Percentiles rank a stretch among this genome's conserved stretches.
Evolutionary conservation across 257 asterid species (phyloP).

Genomic region (Henckelia pumila): DNA sequence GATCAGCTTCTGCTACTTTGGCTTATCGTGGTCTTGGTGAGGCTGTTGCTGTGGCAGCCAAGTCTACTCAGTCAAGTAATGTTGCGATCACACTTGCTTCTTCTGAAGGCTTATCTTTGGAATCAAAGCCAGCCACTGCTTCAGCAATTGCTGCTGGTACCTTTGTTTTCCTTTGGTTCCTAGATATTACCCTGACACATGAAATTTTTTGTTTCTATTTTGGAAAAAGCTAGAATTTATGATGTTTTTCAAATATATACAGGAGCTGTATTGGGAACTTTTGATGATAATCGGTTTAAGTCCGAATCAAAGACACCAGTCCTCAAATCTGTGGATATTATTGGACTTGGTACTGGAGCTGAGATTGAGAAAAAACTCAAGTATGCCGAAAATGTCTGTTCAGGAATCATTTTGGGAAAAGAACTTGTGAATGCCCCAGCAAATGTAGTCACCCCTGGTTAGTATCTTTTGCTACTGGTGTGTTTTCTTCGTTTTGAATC

Average conservation of each 20-base stretch:
- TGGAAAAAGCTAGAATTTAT: slow-evolving; percentile 15
- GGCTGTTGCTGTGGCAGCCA: slow-evolving; percentile 87
- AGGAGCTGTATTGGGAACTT: slow-evolving; percentile 82
- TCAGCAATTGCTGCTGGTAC: slow-evolving; percentile 84
- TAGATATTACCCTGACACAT: background rate
- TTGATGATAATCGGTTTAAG: slow-evolving; percentile 85
- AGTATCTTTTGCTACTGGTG: slow-evolving; percentile 27
- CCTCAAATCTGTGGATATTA: slow-evolving; percentile 73
- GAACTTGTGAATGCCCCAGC: slow-evolving; percentile 98
- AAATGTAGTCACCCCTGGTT: slow-evolving; percentile 95
- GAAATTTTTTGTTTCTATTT: slow-evolving; percentile 2
- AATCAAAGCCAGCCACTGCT: slow-evolving; percentile 62
- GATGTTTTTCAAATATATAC: slow-evolving; percentile 19
- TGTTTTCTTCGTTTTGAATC: background rate
- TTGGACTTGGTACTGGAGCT: slow-evolving; percentile 91
- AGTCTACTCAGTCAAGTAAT: slow-evolving; percentile 64
- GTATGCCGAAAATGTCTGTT: slow-evolving; percentile 68
- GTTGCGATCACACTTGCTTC: slow-evolving; percentile 89
- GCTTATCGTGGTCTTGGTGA: slow-evolving; percentile 86
- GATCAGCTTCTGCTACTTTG: slow-evolving; percentile 50
- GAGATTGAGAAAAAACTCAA: slow-evolving; percentile 82
- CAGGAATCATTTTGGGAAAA: slow-evolving; percentile 78
- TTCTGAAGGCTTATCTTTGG: slow-evolving; percentile 51
- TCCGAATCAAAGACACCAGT: slow-evolving; percentile 68
- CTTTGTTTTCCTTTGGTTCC: background rate